A percentile compares a stretch with the other conserved stretches of the same genome.
phyloP scores from a whole-genome alignment of 371 early-diverging fungal species.

The Furculomyces boomerangus region DNA sequence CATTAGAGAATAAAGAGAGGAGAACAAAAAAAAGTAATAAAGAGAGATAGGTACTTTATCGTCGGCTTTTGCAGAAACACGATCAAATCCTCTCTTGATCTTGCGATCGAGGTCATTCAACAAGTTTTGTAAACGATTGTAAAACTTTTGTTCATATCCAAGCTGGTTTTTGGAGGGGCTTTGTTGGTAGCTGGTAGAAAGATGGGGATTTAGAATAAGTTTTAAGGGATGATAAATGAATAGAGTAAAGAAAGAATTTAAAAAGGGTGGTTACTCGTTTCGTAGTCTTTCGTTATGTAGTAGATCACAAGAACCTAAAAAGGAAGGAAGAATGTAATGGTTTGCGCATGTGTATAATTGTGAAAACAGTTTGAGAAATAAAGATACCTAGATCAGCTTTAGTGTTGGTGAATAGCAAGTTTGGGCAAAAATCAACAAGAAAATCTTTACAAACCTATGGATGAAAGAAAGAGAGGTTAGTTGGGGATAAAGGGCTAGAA shows the following conservation, averaged over 20 bases:
- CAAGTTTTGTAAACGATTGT: slow-evolving; percentile 46
- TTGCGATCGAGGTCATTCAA: slow-evolving; percentile 53
- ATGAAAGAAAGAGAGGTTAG: neutral
- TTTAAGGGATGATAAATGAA: too few species aligned
- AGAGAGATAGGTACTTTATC: slow-evolving; percentile 40
- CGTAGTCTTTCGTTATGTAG: slow-evolving; percentile 68
- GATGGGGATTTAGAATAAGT: neutral
- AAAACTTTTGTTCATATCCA: slow-evolving; percentile 59
- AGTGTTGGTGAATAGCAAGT: slow-evolving; percentile 70
- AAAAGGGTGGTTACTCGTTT: slow-evolving; percentile 35
- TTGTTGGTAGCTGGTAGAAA: slow-evolving; percentile 32
- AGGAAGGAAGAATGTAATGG: neutral
- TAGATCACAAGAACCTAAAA: slow-evolving; percentile 41
- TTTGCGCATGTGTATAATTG: neutral
- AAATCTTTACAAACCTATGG: slow-evolving; percentile 67
- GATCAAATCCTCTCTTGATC: slow-evolving; percentile 52
- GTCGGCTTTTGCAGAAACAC: slow-evolving; percentile 52
- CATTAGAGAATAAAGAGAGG: neutral
- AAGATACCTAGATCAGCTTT: slow-evolving; percentile 59
- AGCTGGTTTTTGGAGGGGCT: slow-evolving; percentile 40
- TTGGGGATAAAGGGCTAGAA: neutral
- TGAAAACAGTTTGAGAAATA: slow-evolving; percentile 2
- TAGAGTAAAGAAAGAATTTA: neutral
- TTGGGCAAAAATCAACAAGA: slow-evolving; percentile 71
- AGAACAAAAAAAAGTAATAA: neutral